Evolutionary conservation across 202 grass and related monocot species (phyloP).

Genomic region (Schoenoplectus tabernaemontani): DNA sequence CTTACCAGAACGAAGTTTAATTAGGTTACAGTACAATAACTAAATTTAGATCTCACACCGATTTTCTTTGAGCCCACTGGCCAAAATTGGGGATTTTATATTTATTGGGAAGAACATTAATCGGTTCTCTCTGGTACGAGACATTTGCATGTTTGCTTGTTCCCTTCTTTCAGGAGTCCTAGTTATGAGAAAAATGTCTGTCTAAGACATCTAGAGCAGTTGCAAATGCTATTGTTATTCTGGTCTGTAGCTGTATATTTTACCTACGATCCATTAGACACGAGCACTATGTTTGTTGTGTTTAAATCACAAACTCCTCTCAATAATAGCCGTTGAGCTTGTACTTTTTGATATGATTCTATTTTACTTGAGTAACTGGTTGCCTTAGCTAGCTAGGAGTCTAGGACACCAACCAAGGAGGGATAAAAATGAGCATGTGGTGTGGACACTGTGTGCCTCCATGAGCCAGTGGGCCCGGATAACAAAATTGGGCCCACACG

Average conservation of each 20-base stretch:
- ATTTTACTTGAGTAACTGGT: constrained; percentile 12
- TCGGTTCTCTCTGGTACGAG: neutral
- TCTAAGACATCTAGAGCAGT: neutral
- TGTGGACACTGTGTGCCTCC: neutral
- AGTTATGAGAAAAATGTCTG: neutral
- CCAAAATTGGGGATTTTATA: neutral
- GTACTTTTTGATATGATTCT: neutral
- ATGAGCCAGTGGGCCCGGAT: constrained; percentile 28
- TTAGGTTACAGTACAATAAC: neutral
- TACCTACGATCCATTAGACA: too few species aligned
- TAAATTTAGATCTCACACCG: neutral
- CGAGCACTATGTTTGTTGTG: neutral
- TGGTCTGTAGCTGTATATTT: too few species aligned
- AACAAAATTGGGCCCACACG: constrained; percentile 5
- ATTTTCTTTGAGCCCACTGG: neutral
- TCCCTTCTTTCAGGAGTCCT: constrained; percentile 14
- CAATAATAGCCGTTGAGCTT: too few species aligned
- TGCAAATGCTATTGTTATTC: neutral
- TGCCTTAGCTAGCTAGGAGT: neutral
- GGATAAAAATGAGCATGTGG: neutral
- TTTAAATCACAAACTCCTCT: too few species aligned
- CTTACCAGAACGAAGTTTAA: neutral
- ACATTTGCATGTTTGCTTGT: constrained; percentile 20
- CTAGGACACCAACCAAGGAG: neutral
- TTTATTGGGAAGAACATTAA: neutral